A percentile compares a stretch with the other conserved stretches of the same genome.
Evolutionary conservation across 176 grass and related monocot genomes (phyloP).

Genomic region (Juncus effusus): DNA sequence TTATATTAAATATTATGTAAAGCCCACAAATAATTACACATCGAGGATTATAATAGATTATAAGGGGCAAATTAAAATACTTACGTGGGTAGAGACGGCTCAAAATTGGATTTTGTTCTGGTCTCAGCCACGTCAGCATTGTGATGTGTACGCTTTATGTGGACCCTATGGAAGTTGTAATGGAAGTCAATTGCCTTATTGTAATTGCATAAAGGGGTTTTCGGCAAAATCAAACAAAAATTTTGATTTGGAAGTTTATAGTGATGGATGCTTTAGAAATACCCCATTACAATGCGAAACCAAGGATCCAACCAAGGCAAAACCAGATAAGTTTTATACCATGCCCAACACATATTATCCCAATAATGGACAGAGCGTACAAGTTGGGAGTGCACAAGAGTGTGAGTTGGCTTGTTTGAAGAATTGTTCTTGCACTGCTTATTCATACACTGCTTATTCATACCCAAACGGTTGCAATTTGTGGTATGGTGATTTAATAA

Average conservation of each 20-base stretch:
- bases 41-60: constrained; percentile 47
- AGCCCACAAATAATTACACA: constrained; percentile 11
- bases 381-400: constrained; percentile 19
- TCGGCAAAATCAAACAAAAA: constrained; percentile 35
- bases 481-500: constrained; percentile 54
- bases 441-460: constrained; percentile 53
- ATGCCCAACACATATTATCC: not conserved
- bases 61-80: constrained; percentile 48
- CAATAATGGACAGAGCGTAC: constrained; percentile 23
- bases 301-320: not conserved
- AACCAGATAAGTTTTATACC: not conserved
- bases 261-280: constrained; percentile 49
- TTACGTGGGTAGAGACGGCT: constrained; percentile 32
- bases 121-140: constrained; percentile 58
- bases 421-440: constrained; percentile 75
- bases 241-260: constrained; percentile 56
- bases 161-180: constrained; percentile 51
- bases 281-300: constrained; percentile 40
- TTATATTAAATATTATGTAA: constrained; percentile 44
- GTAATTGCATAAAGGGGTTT: constrained; percentile 62
- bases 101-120: constrained; percentile 50
- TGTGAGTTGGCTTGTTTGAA: constrained; percentile 42
- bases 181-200: constrained; percentile 39
- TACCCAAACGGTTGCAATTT: constrained; percentile 34
- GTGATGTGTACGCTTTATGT: constrained; percentile 55